A percentile compares a stretch with the other conserved stretches of the same genome.
phyloP scores from a whole-genome alignment of 2,329 filamentous ascomycete species.

The Fusarium dlaminii region DNA sequence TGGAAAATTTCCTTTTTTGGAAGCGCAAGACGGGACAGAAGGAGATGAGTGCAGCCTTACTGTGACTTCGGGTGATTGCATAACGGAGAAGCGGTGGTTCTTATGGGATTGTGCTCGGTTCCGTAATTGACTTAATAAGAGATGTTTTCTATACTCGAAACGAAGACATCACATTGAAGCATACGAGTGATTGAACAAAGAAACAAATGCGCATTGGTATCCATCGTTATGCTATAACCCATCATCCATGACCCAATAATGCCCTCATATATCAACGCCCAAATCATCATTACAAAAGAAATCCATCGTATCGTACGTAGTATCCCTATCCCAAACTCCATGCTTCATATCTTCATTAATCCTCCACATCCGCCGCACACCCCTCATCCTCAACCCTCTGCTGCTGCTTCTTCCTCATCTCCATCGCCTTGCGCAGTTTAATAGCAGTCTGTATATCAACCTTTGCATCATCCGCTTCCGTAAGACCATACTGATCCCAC shows the following conservation, averaged over 20 bases:
- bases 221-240: conserved; percentile 4
- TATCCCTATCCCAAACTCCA: conserved; percentile 4
- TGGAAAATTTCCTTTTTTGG: neutral
- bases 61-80: neutral
- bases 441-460: conserved; percentile 37
- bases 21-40: neutral
- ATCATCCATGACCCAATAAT: neutral
- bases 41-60: neutral
- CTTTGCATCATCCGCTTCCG: conserved; percentile 36
- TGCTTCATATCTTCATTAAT: conserved; percentile 27
- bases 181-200: neutral
- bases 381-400: conserved; percentile 27
- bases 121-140: neutral
- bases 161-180: neutral
- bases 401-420: conserved; percentile 10
- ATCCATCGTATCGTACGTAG: conserved; percentile 2
- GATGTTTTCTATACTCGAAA: no score
- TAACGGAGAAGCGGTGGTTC: neutral
- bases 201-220: neutral
- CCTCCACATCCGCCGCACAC: conserved; percentile 33
- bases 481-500: conserved; percentile 35
- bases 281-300: conserved; percentile 21
- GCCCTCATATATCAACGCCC: neutral
- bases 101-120: neutral
- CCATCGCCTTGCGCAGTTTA: conserved; percentile 34